These are phyloP conservation scores for Globisporangium cylindrosporum DNA, from an alignment of 352 stramenopile species.

Conservation along the genomic window DNA sequence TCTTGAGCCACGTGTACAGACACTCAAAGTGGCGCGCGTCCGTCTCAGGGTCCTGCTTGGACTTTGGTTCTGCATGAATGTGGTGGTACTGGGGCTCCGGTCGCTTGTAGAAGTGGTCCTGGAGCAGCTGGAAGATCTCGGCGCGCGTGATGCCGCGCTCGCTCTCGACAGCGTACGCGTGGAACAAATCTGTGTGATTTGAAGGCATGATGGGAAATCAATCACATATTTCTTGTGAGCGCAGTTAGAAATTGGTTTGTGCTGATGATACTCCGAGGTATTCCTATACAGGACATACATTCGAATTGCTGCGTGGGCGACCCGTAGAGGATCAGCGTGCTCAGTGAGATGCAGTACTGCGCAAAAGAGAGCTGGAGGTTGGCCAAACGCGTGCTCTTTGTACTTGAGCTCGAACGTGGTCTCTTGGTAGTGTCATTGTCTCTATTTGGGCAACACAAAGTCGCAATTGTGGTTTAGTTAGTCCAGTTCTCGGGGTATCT, in stretches of 20 bases:
- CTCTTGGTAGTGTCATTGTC: neutral
- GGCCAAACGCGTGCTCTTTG: neutral
- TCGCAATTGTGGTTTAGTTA: neutral
- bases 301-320: constrained; percentile 47
- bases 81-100: neutral
- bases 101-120: constrained; percentile 43
- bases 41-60: constrained; percentile 8
- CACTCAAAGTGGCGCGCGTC: constrained; percentile 56
- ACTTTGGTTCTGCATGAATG: neutral
- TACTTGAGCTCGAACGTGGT: neutral
- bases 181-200: constrained; percentile 40
- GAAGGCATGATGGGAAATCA: neutral
- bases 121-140: constrained; percentile 50
- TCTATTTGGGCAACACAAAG: neutral
- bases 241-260: neutral
- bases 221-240: neutral
- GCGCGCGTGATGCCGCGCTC: constrained; percentile 53
- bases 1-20: constrained; percentile 76
- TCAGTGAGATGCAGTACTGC: constrained; percentile 48
- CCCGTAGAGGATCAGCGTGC: constrained; percentile 43
- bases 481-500: neutral
- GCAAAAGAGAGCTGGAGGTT: constrained; percentile 34
- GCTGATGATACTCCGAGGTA: neutral
- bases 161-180: constrained; percentile 48
- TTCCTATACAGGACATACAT: constrained; percentile 30